Evolutionary conservation across 805 yeast species (phyloP).

Genomic region (Nakazawaea ernobii): DNA sequence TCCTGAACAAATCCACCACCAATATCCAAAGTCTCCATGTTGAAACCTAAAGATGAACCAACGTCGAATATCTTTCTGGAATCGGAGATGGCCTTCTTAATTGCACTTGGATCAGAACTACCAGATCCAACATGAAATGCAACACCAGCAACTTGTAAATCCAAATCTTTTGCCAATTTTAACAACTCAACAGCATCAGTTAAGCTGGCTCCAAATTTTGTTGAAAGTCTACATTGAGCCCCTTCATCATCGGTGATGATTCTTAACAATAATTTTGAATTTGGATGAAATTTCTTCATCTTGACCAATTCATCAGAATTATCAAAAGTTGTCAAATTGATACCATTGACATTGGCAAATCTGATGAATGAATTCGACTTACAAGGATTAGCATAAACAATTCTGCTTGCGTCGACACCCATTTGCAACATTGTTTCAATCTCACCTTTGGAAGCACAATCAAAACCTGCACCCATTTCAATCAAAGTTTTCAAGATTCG

Average conservation of each 20-base stretch:
- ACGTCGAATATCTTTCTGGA: constrained; percentile 61
- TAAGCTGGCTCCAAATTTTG: constrained; percentile 83
- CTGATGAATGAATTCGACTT: constrained; percentile 80
- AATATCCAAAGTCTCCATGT: constrained; percentile 62
- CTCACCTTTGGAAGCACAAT: constrained; percentile 89
- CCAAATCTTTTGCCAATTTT: constrained; percentile 53
- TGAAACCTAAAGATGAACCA: constrained; percentile 41
- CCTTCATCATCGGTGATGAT: constrained; percentile 84
- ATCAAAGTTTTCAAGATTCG: constrained; percentile 54
- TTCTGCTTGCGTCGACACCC: constrained; percentile 60
- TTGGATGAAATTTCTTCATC: constrained; percentile 61
- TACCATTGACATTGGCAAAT: constrained; percentile 51
- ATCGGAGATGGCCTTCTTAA: constrained; percentile 67
- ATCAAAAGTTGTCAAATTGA: constrained; percentile 82
- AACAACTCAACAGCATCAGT: constrained; percentile 49
- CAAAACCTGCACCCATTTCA: constrained; percentile 69
- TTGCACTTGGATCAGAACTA: constrained; percentile 64
- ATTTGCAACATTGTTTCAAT: constrained; percentile 58
- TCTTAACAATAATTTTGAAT: constrained; percentile 66
- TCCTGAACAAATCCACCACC: constrained; percentile 88
- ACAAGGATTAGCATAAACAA: constrained; percentile 92
- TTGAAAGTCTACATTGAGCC: constrained; percentile 80
- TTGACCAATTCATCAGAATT: constrained; percentile 80
- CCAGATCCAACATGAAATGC: constrained; percentile 97
- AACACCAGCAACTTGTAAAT: constrained; percentile 70